These are phyloP conservation scores for Colletotrichum godetiae DNA, from an alignment of 2,329 filamentous ascomycete species.

Conservation along the genomic window DNA sequence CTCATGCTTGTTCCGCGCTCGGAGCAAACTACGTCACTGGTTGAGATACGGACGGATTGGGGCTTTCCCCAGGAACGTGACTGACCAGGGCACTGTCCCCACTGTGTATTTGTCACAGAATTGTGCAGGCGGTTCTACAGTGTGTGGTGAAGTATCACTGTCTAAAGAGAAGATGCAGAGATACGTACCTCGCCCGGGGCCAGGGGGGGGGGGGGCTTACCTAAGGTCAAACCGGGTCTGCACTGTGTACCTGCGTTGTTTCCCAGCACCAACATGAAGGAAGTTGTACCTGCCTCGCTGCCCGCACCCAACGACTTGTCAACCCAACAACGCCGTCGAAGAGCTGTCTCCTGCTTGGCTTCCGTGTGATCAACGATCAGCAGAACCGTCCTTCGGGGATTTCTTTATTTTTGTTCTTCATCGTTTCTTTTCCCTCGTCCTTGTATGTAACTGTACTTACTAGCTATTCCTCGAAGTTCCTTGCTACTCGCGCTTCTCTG, in stretches of 20 bases:
- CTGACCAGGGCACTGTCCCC: constrained; percentile 6
- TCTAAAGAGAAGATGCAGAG: neutral
- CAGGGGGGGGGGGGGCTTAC: neutral
- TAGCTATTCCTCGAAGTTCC: neutral
- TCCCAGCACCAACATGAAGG: constrained; percentile 19
- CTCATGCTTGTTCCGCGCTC: constrained; percentile 7
- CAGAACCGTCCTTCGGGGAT: constrained; percentile 18
- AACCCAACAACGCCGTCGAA: constrained; percentile 30
- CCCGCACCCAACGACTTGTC: constrained; percentile 2
- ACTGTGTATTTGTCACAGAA: constrained; percentile 18
- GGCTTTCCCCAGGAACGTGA: constrained; percentile 31
- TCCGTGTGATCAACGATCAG: constrained; percentile 31
- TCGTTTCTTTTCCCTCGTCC: constrained; percentile 10
- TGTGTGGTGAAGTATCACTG: neutral
- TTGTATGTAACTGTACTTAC: neutral
- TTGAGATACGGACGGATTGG: constrained; percentile 18
- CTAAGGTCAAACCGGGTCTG: neutral
- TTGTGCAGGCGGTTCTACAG: constrained; percentile 6
- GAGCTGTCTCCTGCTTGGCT: constrained; percentile 23
- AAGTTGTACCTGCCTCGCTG: neutral
- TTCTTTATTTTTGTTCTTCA: constrained; percentile 16
- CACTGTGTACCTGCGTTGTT: constrained; percentile 17
- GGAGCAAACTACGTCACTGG: constrained; percentile 25
- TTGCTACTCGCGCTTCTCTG: neutral
- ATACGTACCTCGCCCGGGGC: neutral